Evolutionary conservation across 2,329 filamentous ascomycete species (phyloP).

Genomic region (Colletotrichum karsti): DNA sequence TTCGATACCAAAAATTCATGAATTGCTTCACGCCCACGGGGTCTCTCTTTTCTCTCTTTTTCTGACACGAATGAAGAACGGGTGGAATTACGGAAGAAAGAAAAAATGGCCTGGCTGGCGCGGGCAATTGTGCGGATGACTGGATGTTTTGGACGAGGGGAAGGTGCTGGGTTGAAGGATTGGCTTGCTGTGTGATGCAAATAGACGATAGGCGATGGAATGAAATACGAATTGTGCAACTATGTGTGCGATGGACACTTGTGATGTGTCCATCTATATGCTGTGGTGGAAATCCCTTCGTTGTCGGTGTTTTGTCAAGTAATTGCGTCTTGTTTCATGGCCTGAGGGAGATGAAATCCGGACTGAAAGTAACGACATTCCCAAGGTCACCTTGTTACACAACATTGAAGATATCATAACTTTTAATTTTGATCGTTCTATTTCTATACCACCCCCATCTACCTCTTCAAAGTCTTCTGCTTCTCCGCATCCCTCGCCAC

Average conservation of each 20-base stretch:
- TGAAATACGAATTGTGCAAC: background rate
- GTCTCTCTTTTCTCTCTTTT: background rate
- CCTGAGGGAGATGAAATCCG: too few relatives aligned
- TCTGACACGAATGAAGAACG: background rate
- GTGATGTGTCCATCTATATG: background rate
- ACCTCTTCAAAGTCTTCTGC: conserved; percentile 76
- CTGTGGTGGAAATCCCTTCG: too few relatives aligned
- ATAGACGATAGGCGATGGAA: conserved; percentile 1
- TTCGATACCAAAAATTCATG: conserved; percentile 21
- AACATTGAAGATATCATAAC: background rate
- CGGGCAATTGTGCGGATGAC: too few relatives aligned
- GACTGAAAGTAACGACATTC: too few relatives aligned
- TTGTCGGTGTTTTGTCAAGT: too few relatives aligned
- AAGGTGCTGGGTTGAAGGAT: background rate
- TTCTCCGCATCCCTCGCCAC: conserved; percentile 92
- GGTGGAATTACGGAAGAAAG: background rate
- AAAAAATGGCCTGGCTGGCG: too few relatives aligned
- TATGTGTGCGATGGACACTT: background rate
- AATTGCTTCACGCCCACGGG: background rate
- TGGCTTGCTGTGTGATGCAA: background rate
- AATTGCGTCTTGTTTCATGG: too few relatives aligned
- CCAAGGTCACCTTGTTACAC: too few relatives aligned
- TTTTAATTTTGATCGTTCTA: background rate
- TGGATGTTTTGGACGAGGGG: background rate
- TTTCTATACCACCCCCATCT: conserved; percentile 21